These are phyloP conservation scores for Boletus sp. DNA, from an alignment of 1,284 basidiomycete species.

Conservation along the genomic window DNA sequence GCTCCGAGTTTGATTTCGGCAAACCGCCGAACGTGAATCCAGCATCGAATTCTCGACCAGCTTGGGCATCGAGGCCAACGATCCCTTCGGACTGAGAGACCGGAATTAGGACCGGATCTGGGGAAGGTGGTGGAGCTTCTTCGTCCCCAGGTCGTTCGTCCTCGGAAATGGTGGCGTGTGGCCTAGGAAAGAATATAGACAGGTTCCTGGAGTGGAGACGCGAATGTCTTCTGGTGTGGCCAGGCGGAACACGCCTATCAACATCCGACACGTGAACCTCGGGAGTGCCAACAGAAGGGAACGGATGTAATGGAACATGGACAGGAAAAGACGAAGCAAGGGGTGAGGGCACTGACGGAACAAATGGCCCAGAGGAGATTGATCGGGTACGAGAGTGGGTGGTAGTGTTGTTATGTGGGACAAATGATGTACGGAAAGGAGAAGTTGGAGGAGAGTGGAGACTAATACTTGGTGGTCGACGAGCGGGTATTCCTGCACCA, in stretches of 20 bases:
- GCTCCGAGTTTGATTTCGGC: slow-evolving; percentile 30
- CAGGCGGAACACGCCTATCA: slow-evolving; percentile 17
- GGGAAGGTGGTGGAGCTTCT: slow-evolving; percentile 43
- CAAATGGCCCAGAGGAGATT: slow-evolving; percentile 54
- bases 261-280: slow-evolving; percentile 20
- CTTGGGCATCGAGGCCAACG: background rate
- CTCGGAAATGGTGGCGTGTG: slow-evolving; percentile 61
- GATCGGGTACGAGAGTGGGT: slow-evolving; percentile 52
- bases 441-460: slow-evolving; percentile 38
- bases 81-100: slow-evolving; percentile 28
- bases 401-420: slow-evolving; percentile 32
- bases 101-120: slow-evolving; percentile 23
- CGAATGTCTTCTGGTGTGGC: slow-evolving; percentile 56
- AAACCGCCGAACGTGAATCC: slow-evolving; percentile 33
- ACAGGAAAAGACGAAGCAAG: slow-evolving; percentile 29
- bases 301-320: slow-evolving; percentile 26
- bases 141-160: slow-evolving; percentile 50
- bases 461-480: slow-evolving; percentile 32
- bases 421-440: slow-evolving; percentile 52
- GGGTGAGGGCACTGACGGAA: slow-evolving; percentile 42
- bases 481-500: slow-evolving; percentile 41
- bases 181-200: slow-evolving; percentile 85
- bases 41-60: slow-evolving; percentile 20
- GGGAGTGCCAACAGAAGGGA: slow-evolving; percentile 26
- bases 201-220: slow-evolving; percentile 89